Conservation (phyloP, 176 grass and related monocot genomes). For the Aegilops sharonensis region DNA sequence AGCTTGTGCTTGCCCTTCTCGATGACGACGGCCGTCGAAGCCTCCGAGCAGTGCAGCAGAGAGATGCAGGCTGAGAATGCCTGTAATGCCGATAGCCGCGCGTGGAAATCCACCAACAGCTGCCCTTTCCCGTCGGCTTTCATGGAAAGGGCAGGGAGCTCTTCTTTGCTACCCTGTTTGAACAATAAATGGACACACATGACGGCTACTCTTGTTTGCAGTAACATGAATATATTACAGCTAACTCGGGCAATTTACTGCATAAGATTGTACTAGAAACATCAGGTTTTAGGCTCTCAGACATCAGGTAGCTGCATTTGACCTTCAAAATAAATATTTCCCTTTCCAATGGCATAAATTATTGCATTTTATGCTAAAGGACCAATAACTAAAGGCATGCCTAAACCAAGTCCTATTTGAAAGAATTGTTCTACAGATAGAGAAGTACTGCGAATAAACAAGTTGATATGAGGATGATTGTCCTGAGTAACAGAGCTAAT, state of each 20-base stretch:
- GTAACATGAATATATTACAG: constrained; percentile 9
- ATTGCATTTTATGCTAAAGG: neutral
- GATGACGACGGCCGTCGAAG: constrained; percentile 31
- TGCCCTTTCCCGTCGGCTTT: constrained; percentile 55
- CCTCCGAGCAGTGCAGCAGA: constrained; percentile 71
- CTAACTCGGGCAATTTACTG: neutral
- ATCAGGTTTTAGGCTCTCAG: neutral
- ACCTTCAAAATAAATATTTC: constrained; percentile 3
- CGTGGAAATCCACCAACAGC: constrained; percentile 87
- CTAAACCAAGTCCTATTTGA: neutral
- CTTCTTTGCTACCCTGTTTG: constrained; percentile 86
- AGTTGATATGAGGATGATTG: neutral
- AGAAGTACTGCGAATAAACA: neutral
- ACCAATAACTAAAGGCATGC: neutral
- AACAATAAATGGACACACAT: constrained; percentile 13
- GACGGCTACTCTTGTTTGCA: neutral
- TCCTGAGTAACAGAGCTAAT: neutral
- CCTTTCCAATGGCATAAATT: neutral
- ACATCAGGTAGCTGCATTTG: neutral
- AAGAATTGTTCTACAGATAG: neutral
- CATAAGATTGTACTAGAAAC: neutral
- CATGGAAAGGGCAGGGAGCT: constrained; percentile 65
- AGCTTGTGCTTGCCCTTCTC: constrained; percentile 78
- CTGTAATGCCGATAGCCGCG: constrained; percentile 68
- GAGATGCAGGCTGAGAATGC: constrained; percentile 91